Conservation (phyloP, 306 rosid species). For the Acacia crassicarpa region DNA sequence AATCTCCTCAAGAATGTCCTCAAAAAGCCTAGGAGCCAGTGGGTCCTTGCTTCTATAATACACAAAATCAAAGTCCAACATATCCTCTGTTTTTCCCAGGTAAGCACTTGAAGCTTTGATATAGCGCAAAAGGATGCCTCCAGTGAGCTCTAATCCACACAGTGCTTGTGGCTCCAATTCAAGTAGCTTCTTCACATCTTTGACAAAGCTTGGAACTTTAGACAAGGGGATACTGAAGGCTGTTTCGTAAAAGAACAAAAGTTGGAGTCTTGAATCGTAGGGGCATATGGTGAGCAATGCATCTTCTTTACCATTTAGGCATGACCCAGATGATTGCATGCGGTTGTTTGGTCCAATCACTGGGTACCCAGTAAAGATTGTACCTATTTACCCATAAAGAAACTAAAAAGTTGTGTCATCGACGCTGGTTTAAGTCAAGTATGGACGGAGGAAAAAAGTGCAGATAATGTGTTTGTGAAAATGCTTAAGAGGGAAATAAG, state of each 20-base stretch:
- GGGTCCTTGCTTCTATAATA: conserved; percentile 73
- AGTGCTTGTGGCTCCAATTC: conserved; percentile 54
- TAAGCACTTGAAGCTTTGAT: conserved; percentile 69
- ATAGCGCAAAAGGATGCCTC: conserved; percentile 78
- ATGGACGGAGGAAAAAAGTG: neutral
- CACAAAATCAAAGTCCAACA: conserved; percentile 63
- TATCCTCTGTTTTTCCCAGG: conserved; percentile 66
- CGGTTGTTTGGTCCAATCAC: conserved; percentile 65
- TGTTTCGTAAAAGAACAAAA: conserved; percentile 65
- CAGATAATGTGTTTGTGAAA: neutral
- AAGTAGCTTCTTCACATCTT: conserved; percentile 67
- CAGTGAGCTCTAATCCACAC: conserved; percentile 64
- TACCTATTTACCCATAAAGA: conserved; percentile 37
- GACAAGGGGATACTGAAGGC: conserved; percentile 54
- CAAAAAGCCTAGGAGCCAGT: conserved; percentile 59
- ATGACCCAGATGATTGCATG: conserved; percentile 70
- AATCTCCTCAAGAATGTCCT: conserved; percentile 69
- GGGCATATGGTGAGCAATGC: conserved; percentile 49
- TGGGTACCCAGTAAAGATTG: conserved; percentile 62
- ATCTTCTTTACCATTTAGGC: conserved; percentile 41
- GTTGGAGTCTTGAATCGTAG: conserved; percentile 66
- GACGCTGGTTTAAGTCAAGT: neutral
- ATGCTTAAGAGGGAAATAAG: neutral
- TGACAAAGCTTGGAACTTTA: conserved; percentile 44
- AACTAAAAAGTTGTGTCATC: neutral